Percentiles rank a stretch among this genome's conserved stretches.
These are phyloP conservation scores for Camelina neglecta DNA, from an alignment of 345 rosid species.

Conservation along the genomic window DNA sequence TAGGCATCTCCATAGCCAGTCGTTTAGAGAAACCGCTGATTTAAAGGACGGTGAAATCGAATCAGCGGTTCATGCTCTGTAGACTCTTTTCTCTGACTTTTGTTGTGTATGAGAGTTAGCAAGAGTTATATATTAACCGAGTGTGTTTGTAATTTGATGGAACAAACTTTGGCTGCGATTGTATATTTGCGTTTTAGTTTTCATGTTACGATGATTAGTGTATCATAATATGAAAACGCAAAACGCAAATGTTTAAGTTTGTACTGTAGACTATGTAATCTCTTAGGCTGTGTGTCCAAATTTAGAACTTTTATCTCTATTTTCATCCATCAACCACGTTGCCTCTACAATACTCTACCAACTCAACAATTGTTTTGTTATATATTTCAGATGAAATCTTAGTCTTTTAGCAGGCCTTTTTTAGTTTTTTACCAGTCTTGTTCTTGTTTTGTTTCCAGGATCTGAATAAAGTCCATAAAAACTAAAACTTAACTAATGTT, in stretches of 20 bases:
- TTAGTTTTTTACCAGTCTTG: neutral
- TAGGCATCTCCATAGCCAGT: conserved; percentile 60
- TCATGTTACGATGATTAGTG: neutral
- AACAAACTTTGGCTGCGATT: conserved; percentile 10
- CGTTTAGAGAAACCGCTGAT: conserved; percentile 46
- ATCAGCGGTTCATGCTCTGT: conserved; percentile 42
- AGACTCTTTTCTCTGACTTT: conserved; percentile 18
- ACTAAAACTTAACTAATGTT: neutral
- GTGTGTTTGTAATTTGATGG: conserved; percentile 11
- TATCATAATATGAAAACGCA: neutral
- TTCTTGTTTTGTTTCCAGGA: neutral
- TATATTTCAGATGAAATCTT: neutral
- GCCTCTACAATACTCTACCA: neutral
- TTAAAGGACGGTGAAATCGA: conserved; percentile 49
- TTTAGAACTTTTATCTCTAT: neutral
- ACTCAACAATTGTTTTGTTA: neutral
- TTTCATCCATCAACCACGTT: neutral
- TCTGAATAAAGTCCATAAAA: neutral
- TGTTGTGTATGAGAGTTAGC: neutral
- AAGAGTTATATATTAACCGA: conserved; percentile 3
- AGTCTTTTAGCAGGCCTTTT: no score
- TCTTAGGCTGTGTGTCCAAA: neutral
- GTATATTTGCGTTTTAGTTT: conserved; percentile 13
- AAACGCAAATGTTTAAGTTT: neutral
- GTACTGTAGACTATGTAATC: neutral